Conservation (phyloP, 164 flowering plant genomes). For the Tinospora cordifolia region DNA sequence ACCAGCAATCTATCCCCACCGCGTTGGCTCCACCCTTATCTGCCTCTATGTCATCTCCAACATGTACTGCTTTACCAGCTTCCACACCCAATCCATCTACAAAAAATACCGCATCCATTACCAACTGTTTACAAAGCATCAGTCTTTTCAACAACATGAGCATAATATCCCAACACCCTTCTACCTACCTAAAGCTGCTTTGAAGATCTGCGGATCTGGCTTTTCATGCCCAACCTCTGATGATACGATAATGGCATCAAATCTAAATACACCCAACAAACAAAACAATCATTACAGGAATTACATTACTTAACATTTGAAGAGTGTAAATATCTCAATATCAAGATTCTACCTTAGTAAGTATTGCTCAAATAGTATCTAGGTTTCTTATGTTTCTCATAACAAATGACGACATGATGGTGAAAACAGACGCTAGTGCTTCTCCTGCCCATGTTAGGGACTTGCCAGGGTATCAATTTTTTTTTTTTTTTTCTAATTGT, state of each 20-base stretch:
- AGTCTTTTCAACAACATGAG: not conserved
- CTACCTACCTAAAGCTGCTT: slow-evolving; percentile 63
- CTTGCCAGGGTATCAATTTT: not conserved
- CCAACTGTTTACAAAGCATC: not conserved
- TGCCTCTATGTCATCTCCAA: slow-evolving; percentile 77
- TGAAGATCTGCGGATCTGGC: slow-evolving; percentile 62
- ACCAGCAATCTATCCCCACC: slow-evolving; percentile 87
- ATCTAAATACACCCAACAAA: slow-evolving; percentile 35
- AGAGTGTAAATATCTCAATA: too few relatives aligned
- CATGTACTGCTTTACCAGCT: slow-evolving; percentile 63
- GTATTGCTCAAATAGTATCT: too few relatives aligned
- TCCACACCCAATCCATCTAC: slow-evolving; percentile 55
- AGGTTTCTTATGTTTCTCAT: not conserved
- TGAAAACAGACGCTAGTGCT: not conserved
- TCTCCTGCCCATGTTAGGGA: too few relatives aligned
- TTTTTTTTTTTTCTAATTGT: not conserved
- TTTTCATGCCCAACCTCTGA: slow-evolving; percentile 93
- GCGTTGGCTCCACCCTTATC: slow-evolving; percentile 85
- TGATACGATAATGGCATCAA: slow-evolving; percentile 84
- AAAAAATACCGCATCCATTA: slow-evolving; percentile 3
- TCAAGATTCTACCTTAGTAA: too few relatives aligned
- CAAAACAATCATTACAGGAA: not conserved
- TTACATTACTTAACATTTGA: too few relatives aligned
- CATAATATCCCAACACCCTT: not conserved
- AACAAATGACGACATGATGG: not conserved